Conservation (phyloP, 495 filamentous ascomycete genomes). For the Podospora didyma region DNA sequence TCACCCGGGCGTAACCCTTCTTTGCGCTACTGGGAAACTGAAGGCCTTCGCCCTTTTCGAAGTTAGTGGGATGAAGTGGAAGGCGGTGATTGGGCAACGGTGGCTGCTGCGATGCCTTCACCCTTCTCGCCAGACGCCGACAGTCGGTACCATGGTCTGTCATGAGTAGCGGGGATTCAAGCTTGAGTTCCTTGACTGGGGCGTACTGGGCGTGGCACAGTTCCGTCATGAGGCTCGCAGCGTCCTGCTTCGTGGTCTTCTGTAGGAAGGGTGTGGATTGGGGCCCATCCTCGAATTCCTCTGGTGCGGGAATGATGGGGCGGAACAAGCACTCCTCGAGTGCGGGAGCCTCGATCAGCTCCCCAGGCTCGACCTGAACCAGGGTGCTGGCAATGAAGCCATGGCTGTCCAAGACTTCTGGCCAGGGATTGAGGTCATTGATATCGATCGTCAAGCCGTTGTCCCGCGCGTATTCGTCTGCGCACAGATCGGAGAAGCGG, state of each 20-base stretch:
- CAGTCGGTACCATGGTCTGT: slow-evolving; percentile 47
- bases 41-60: slow-evolving; percentile 46
- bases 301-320: slow-evolving; percentile 14
- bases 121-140: slow-evolving; percentile 26
- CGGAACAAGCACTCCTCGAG: slow-evolving; percentile 22
- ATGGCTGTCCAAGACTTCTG: slow-evolving; percentile 6
- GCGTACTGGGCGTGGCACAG: slow-evolving; percentile 11
- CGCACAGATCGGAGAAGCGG: slow-evolving; percentile 5
- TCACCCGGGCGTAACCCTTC: neutral
- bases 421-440: slow-evolving; percentile 11
- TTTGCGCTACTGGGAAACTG: slow-evolving; percentile 10
- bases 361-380: slow-evolving; percentile 8
- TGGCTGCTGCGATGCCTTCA: slow-evolving; percentile 26
- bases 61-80: slow-evolving; percentile 42
- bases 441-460: slow-evolving; percentile 37
- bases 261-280: slow-evolving; percentile 20
- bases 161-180: slow-evolving; percentile 49
- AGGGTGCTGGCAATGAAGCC: slow-evolving; percentile 14
- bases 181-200: slow-evolving; percentile 31
- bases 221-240: slow-evolving; percentile 8
- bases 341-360: slow-evolving; percentile 9
- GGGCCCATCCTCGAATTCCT: slow-evolving; percentile 13
- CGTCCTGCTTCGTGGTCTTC: slow-evolving; percentile 11
- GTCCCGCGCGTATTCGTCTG: slow-evolving; percentile 39
- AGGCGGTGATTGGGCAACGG: slow-evolving; percentile 36